A percentile compares a stretch with the other conserved stretches of the same genome.
phyloP scores from a whole-genome alignment of 495 filamentous ascomycete species.

The Lophium mytilinum region DNA sequence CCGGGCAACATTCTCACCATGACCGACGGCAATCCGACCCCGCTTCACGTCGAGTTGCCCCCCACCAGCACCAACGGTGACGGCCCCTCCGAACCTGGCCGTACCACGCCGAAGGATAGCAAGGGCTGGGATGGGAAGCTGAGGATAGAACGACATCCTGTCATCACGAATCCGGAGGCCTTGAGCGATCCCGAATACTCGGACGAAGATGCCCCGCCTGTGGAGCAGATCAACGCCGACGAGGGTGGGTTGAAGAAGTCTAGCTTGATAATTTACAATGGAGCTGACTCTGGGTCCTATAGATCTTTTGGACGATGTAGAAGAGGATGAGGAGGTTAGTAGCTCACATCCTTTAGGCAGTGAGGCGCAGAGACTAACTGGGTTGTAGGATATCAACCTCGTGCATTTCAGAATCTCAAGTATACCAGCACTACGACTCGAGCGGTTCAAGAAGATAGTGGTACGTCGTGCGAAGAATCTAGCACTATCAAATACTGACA shows the following conservation, averaged over 20 bases:
- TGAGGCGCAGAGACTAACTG: constrained; percentile 4
- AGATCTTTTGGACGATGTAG: constrained; percentile 63
- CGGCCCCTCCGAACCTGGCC: background rate
- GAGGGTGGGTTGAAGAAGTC: constrained; percentile 50
- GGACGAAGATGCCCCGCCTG: constrained; percentile 68
- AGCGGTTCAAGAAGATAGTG: constrained; percentile 69
- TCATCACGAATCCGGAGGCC: constrained; percentile 65
- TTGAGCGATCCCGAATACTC: constrained; percentile 77
- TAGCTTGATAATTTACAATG: background rate
- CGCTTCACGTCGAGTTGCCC: background rate
- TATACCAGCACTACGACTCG: constrained; percentile 67
- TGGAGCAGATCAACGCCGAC: constrained; percentile 71
- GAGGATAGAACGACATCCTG: constrained; percentile 57
- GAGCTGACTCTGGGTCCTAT: constrained; percentile 1
- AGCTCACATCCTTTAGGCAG: constrained; percentile 11
- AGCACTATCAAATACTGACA: background rate
- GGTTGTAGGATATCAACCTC: constrained; percentile 71
- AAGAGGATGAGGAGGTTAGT: constrained; percentile 48
- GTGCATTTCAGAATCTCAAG: constrained; percentile 77
- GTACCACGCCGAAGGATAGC: constrained; percentile 34
- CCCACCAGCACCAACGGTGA: background rate
- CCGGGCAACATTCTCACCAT: too few relatives aligned
- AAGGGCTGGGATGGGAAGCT: constrained; percentile 95
- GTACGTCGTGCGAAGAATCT: constrained; percentile 31
- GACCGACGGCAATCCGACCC: too few relatives aligned